These are phyloP conservation scores for Acanthamoeba healyi DNA, from an alignment of 208 protist species.

Conservation along the genomic window DNA sequence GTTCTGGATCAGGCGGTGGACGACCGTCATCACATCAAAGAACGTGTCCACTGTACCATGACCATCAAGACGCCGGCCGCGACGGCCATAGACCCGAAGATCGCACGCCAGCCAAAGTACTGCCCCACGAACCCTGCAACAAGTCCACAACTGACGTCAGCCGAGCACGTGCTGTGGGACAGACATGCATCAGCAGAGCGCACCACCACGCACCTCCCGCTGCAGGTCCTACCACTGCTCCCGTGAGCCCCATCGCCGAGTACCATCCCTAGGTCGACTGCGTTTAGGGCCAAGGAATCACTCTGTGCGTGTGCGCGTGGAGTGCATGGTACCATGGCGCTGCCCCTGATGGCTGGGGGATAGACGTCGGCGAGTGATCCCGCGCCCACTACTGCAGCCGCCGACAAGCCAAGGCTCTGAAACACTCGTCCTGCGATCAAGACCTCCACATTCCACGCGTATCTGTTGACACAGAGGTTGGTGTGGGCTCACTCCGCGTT, in stretches of 20 bases:
- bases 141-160: neutral
- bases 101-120: constrained; percentile 39
- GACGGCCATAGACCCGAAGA: constrained; percentile 21
- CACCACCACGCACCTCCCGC: neutral
- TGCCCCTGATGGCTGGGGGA: constrained; percentile 24
- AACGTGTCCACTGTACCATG: neutral
- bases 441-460: constrained; percentile 6
- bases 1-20: neutral
- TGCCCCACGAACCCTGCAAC: constrained; percentile 37
- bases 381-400: constrained; percentile 20
- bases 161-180: too few species aligned
- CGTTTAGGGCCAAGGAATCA: neutral
- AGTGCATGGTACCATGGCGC: neutral
- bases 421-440: constrained; percentile 7
- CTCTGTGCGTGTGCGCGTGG: neutral
- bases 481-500: too few species aligned
- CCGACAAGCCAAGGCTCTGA: constrained; percentile 32
- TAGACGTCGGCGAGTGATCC: constrained; percentile 49
- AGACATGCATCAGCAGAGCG: neutral
- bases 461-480: neutral
- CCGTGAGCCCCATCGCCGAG: constrained; percentile 24
- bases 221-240: neutral
- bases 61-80: neutral
- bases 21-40: neutral
- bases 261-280: constrained; percentile 8